These are phyloP conservation scores for Pleurostoma richardsiae DNA, from an alignment of 2,329 filamentous ascomycete genomes.

Conservation along the genomic window DNA sequence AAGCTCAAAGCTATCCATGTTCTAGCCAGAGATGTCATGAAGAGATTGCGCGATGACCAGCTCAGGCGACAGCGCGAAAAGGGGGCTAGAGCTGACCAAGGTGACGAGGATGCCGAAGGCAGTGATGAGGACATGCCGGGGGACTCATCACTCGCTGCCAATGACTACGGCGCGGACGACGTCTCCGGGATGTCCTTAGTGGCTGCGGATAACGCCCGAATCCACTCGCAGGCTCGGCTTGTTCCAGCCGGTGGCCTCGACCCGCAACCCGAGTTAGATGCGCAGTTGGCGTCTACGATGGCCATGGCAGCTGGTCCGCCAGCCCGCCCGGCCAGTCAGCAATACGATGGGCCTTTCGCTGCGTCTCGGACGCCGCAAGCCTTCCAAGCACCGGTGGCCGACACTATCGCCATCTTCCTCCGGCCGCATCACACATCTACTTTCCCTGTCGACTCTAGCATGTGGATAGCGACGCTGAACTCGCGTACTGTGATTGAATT, in stretches of 20 bases:
- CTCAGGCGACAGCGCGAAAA: constrained; percentile 42
- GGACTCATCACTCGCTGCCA: background rate
- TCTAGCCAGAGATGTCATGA: constrained; percentile 72
- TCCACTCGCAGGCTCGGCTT: constrained; percentile 6
- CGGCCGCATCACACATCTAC: constrained; percentile 63
- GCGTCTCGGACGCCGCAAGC: constrained; percentile 1
- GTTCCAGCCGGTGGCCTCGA: constrained; percentile 10
- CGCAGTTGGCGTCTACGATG: constrained; percentile 36
- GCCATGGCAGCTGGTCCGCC: constrained; percentile 11
- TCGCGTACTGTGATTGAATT: constrained; percentile 57
- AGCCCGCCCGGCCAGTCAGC: constrained; percentile 5
- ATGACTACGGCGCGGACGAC: constrained; percentile 1
- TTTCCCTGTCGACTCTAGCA: constrained; percentile 39
- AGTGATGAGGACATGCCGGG: constrained; percentile 4
- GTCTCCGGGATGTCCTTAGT: constrained; percentile 4
- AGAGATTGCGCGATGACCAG: constrained; percentile 66
- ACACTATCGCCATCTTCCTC: constrained; percentile 55
- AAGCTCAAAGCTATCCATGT: constrained; percentile 67
- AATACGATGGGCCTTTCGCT: constrained; percentile 14
- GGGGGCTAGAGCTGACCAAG: constrained; percentile 3
- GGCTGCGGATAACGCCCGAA: constrained; percentile 13
- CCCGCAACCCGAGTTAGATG: constrained; percentile 32
- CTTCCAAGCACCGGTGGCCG: constrained; percentile 3
- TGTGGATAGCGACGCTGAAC: constrained; percentile 64
- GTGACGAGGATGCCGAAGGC: constrained; percentile 35